Conservation (phyloP, 768 basidiomycete species). For the Mycena pura region DNA sequence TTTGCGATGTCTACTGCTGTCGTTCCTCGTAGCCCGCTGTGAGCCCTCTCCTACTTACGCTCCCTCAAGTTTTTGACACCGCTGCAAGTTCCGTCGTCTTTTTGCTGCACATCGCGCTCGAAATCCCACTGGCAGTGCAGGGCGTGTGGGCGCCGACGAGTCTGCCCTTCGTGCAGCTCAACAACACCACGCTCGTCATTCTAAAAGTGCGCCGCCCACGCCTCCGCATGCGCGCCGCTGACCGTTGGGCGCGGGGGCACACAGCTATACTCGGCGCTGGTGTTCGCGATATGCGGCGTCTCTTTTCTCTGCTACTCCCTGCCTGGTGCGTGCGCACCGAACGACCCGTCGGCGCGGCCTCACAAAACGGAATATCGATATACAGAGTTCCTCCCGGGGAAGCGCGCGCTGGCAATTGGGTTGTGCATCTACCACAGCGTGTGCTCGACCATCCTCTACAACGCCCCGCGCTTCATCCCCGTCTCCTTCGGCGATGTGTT, state of each 20-base stretch:
- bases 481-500: constrained; percentile 64
- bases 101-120: constrained; percentile 80
- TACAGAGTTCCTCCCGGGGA: constrained; percentile 83
- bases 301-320: constrained; percentile 70
- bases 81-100: constrained; percentile 69
- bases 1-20: constrained; percentile 1
- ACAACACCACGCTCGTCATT: constrained; percentile 80
- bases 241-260: neutral
- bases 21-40: constrained; percentile 49
- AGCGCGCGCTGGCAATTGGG: constrained; percentile 80
- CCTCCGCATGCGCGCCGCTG: neutral
- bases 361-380: neutral
- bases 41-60: constrained; percentile 22
- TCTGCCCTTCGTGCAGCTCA: constrained; percentile 80
- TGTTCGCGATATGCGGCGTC: constrained; percentile 65
- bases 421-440: constrained; percentile 80
- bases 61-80: neutral
- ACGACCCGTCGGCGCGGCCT: neutral
- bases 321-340: constrained; percentile 60
- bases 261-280: constrained; percentile 74
- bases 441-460: constrained; percentile 75
- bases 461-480: constrained; percentile 83
- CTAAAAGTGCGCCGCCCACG: constrained; percentile 62
- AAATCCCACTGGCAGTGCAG: constrained; percentile 79
- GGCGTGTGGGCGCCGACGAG: constrained; percentile 67